Evolutionary conservation across 2,329 filamentous ascomycete species (phyloP).

Genomic region (Botryotinia narcissicola): DNA sequence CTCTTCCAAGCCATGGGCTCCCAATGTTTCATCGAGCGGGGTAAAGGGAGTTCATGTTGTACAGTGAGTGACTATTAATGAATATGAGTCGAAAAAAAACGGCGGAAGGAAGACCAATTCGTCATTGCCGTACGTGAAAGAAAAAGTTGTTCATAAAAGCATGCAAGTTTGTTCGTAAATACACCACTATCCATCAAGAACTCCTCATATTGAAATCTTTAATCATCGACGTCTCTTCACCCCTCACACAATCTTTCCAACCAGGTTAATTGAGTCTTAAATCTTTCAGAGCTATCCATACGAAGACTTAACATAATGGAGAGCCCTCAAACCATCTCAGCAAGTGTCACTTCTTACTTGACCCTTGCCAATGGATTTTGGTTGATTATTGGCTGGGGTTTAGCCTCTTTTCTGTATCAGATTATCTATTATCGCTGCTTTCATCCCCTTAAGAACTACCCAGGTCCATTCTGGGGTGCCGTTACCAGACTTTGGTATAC

Average conservation of each 20-base stretch:
- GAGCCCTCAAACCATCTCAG: background rate
- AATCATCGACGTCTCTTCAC: background rate
- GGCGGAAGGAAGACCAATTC: background rate
- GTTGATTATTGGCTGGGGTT: background rate
- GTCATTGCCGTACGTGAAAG: background rate
- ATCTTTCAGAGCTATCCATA: background rate
- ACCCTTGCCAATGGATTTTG: background rate
- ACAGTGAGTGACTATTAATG: background rate
- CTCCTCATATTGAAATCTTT: background rate
- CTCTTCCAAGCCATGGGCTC: background rate
- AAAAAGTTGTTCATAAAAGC: background rate
- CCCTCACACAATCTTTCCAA: background rate
- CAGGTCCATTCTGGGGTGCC: slow-evolving; percentile 38
- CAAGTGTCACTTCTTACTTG: background rate
- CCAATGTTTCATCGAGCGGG: background rate
- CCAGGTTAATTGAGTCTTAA: background rate
- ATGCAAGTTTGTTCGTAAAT: background rate
- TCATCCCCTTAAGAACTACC: slow-evolving; percentile 37
- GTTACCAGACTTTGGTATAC: slow-evolving; percentile 40
- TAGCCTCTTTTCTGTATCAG: background rate
- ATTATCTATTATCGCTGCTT: slow-evolving; percentile 32
- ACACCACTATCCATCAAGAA: background rate
- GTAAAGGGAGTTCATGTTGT: background rate
- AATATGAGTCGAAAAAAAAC: slow-evolving; percentile 4
- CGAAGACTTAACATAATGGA: background rate